Evolutionary conservation across 78 protist species (phyloP), one percentile per base, ranked within the genome.

Genomic region (Blattamonas nauphoetae): DNA sequence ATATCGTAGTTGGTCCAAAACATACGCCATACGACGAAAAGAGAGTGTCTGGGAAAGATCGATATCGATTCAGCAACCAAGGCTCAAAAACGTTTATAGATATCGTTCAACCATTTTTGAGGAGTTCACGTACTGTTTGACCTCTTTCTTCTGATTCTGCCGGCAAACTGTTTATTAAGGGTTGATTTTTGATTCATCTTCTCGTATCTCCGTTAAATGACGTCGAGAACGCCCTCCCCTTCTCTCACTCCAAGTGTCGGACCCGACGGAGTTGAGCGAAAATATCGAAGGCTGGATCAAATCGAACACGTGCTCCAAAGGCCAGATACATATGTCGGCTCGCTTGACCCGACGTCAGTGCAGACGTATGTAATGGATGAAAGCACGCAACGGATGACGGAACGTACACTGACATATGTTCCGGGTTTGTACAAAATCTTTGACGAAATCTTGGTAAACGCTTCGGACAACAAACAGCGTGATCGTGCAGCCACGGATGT

Each of bases 401-500:
- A 42, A 44, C 87, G 95, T 29, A 42, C 43, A 45, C 82, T 96
- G 35, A 83, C 86, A 5, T 97, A 82, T 86, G 95, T 91, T 0
- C 99, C 99, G 0, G 99, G 98, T 34, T 88, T 98, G 6, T 92
- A 87, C 90, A 97, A 98, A 94, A 95, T 97, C 42, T 98, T 97
- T 63, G 99, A 98, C 78, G 99, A 98, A 88, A 96, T 98, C 42
- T 90, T 98, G 5, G 99, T 98, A 88, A 98, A 98, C 87, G 99
- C 99, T 1, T 94, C 99, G 1, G 99, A 98, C 91, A 94, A 97
- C 93, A 92, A 94, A 84, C 96, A 94, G 89, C 88, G 98, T 21
- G 98, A 97, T 45, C 34, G 55, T 1, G 43, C 36, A n/a, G n/a
- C n/a, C n/a, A n/a, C n/a, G n/a, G n/a, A n/a, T n/a, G n/a, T n/a